These are phyloP conservation scores for Phytophthora sp. DNA, from an alignment of 352 stramenopile genomes.

Conservation along the genomic window DNA sequence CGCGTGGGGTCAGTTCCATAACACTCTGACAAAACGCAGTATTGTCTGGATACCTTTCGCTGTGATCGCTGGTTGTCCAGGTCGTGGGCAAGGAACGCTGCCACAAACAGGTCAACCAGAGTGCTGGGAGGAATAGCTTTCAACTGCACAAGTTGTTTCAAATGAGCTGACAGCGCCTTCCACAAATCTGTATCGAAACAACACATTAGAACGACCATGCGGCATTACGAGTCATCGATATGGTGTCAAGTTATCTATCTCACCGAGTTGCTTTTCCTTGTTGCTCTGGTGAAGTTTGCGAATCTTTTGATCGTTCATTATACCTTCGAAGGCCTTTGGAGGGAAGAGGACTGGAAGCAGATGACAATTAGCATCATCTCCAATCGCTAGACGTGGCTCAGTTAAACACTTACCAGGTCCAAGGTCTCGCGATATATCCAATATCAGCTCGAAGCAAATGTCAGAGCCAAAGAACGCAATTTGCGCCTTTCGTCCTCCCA, in stretches of 20 bases:
- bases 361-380: not conserved
- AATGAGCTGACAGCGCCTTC: slow-evolving; percentile 61
- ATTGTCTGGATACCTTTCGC: slow-evolving; percentile 52
- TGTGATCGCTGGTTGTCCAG: slow-evolving; percentile 62
- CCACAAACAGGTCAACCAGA: slow-evolving; percentile 55
- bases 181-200: slow-evolving; percentile 59
- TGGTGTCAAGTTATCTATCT: not conserved
- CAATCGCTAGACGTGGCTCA: too few relatives aligned
- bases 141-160: slow-evolving; percentile 60
- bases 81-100: slow-evolving; percentile 65
- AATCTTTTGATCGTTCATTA: slow-evolving; percentile 82
- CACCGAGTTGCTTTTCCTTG: slow-evolving; percentile 76
- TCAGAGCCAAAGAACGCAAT: slow-evolving; percentile 81
- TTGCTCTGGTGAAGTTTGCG: slow-evolving; percentile 76
- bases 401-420: slow-evolving; percentile 58
- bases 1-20: slow-evolving; percentile 6
- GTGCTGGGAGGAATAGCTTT: slow-evolving; percentile 44
- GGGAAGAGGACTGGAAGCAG: slow-evolving; percentile 72
- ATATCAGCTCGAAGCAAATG: slow-evolving; percentile 77
- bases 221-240: not conserved
- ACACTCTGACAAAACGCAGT: too few relatives aligned
- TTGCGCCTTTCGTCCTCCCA: slow-evolving; percentile 67
- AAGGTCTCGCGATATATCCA: slow-evolving; percentile 67
- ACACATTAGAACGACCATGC: not conserved
- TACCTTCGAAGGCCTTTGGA: slow-evolving; percentile 75